phyloP scores from a whole-genome alignment of 352 stramenopile genomes.

The Globisporangium cystogenes region DNA sequence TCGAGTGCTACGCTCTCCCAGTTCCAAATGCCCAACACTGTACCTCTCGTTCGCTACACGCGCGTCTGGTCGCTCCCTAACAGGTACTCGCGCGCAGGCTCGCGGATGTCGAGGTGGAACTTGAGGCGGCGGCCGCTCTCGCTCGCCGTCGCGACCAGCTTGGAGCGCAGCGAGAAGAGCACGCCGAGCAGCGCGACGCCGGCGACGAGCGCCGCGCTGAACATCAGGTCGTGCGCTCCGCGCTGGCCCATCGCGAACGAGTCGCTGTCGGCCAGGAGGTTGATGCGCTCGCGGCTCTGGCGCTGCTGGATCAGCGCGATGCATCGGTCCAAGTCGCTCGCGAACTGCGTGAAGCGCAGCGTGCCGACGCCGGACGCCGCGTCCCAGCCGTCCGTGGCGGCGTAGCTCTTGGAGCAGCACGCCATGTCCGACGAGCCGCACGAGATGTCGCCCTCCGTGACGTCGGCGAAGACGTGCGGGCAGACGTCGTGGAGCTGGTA shows the following conservation, averaged over 20 bases:
- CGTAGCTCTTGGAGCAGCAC: slow-evolving; percentile 48
- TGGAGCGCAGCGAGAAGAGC: slow-evolving; percentile 30
- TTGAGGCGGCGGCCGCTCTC: slow-evolving; percentile 9
- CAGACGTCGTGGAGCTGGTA: slow-evolving; percentile 56
- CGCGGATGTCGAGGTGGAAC: slow-evolving; percentile 28
- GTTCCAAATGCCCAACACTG: no score
- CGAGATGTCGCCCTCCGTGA: slow-evolving; percentile 52
- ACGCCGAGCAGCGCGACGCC: slow-evolving; percentile 27
- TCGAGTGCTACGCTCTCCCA: no score
- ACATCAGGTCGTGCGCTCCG: slow-evolving; percentile 20
- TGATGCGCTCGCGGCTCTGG: slow-evolving; percentile 1
- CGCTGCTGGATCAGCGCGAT: slow-evolving; percentile 17
- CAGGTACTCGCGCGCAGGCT: slow-evolving; percentile 54
- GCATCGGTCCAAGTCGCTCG: slow-evolving; percentile 34
- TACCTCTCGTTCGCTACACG: slow-evolving; percentile 1
- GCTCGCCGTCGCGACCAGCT: slow-evolving; percentile 22
- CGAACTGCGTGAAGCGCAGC: slow-evolving; percentile 35
- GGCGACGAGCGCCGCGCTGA: slow-evolving; percentile 23
- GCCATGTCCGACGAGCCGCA: slow-evolving; percentile 38
- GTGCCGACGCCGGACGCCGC: slow-evolving; percentile 60
- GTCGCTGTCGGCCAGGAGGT: slow-evolving; percentile 10
- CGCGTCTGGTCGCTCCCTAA: slow-evolving; percentile 22
- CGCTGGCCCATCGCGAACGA: slow-evolving; percentile 13
- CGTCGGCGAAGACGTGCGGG: slow-evolving; percentile 65
- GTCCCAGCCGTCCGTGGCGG: slow-evolving; percentile 56